Evolutionary conservation across 169 alveolate species (phyloP).

Genomic region (Babesia microti): DNA sequence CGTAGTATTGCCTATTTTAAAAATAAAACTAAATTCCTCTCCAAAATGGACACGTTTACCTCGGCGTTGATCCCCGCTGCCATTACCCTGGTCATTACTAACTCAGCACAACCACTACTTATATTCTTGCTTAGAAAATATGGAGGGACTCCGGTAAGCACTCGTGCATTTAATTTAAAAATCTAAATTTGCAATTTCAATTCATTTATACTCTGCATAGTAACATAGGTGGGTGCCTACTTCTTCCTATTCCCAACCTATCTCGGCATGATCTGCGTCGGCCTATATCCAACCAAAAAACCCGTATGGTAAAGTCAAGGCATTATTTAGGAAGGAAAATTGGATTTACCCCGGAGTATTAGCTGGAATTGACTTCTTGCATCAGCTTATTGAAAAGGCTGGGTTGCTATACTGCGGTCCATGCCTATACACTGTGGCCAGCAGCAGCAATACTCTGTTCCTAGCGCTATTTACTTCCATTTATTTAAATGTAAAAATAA

Average conservation of each 20-base stretch:
- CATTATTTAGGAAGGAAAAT: conserved; percentile 25
- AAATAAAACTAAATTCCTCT: conserved; percentile 2
- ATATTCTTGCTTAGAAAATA: conserved; percentile 21
- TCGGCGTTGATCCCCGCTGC: too few relatives aligned
- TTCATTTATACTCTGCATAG: not conserved
- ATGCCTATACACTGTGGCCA: conserved; percentile 39
- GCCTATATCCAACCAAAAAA: conserved; percentile 39
- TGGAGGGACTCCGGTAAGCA: conserved; percentile 44
- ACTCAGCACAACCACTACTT: conserved; percentile 46
- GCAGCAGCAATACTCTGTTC: conserved; percentile 44
- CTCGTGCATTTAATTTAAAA: too few relatives aligned
- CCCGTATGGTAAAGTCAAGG: conserved; percentile 13
- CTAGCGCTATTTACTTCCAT: conserved; percentile 28
- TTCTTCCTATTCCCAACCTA: conserved; percentile 43
- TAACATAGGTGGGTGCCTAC: conserved; percentile 28
- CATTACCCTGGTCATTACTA: conserved; percentile 38
- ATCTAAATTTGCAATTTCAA: too few relatives aligned
- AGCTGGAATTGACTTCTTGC: conserved; percentile 30
- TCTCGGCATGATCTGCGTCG: conserved; percentile 45
- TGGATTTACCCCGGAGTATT: conserved; percentile 36
- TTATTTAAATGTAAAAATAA: conserved; percentile 9
- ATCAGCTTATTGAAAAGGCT: conserved; percentile 46
- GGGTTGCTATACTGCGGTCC: conserved; percentile 45
- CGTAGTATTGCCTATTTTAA: not conserved
- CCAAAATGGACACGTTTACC: conserved; percentile 25